A percentile compares a stretch with the other conserved stretches of the same genome.
Evolutionary conservation across 2,329 filamentous ascomycete genomes (phyloP).

Genomic region (Camptophora hylomeconis): DNA sequence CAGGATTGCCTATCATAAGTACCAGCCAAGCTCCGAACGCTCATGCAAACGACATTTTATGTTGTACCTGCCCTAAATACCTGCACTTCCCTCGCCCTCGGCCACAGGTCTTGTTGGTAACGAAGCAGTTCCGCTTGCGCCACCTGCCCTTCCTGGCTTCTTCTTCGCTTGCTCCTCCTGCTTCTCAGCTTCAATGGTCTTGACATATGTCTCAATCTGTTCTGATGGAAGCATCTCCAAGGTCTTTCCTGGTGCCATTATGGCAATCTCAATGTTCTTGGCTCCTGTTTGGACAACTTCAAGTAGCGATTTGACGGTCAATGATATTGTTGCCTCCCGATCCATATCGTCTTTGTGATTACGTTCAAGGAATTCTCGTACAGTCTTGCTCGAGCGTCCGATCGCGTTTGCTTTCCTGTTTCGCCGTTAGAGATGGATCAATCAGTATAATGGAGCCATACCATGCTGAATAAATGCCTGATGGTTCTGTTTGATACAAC

Average conservation of each 20-base stretch:
- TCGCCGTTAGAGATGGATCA: slow-evolving; percentile 6
- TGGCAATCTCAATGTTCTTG: slow-evolving; percentile 98
- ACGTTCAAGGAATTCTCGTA: slow-evolving; percentile 94
- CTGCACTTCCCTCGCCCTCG: slow-evolving; percentile 23
- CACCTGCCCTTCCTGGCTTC: slow-evolving; percentile 58
- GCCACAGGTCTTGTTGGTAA: slow-evolving; percentile 52
- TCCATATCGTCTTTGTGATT: slow-evolving; percentile 99
- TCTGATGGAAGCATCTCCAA: slow-evolving; percentile 92
- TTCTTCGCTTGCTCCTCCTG: slow-evolving; percentile 97
- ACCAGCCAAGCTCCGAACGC: slow-evolving; percentile 12
- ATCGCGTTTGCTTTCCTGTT: slow-evolving; percentile 97
- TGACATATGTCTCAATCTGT: slow-evolving; percentile 93
- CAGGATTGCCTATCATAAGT: background rate
- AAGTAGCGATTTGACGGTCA: slow-evolving; percentile 94
- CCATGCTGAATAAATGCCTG: slow-evolving; percentile 98
- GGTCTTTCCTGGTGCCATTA: slow-evolving; percentile 85
- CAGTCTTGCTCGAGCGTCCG: slow-evolving; percentile 95
- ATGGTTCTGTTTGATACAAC: slow-evolving; percentile 97
- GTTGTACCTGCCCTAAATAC: slow-evolving; percentile 6
- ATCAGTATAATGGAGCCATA: slow-evolving; percentile 33
- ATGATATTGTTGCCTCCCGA: slow-evolving; percentile 84
- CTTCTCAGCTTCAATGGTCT: slow-evolving; percentile 98
- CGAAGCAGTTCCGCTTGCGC: slow-evolving; percentile 41
- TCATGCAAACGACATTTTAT: slow-evolving; percentile 11
- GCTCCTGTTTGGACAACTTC: slow-evolving; percentile 98